Base-by-base conservation (phyloP, 1,139 yeast species). In the Pichia sp. region DNA sequence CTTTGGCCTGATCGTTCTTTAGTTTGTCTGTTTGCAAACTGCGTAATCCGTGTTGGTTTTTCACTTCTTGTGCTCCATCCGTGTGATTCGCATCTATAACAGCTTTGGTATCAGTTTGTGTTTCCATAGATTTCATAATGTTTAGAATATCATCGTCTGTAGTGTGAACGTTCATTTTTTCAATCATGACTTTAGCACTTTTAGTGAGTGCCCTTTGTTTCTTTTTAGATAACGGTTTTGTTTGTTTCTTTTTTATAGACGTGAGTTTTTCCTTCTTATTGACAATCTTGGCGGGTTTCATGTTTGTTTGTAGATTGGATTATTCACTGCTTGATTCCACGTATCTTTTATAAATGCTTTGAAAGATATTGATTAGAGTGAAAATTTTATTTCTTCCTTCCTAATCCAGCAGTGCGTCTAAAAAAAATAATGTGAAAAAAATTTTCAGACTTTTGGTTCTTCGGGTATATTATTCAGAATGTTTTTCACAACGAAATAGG, bases 141-240 rank as follows among this genome's bases (percentile, higher is more conserved):
- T 70, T 69, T 20, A 60, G 55, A 20, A 69, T 54, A 37, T 68
- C 71, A 23, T 58, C 57, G 8, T 50, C 47, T 8, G 54, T 51
- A 6, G 65, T 49, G 44, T 69, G 58, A 14, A 66, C 61, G 50
- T 75, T 69, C 48, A 76, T 60, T 50, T 68, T 70, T 61, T 60
- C 58, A 30, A 78, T 68, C 51, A 69, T 57, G 3, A 59, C 49
- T 26, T 40, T 31, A 10, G 45, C 45, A 22, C 44, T 42, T 34
- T 44, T 45, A 6, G 41, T 30, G n/a, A 43, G 27, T 2, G 45
- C 35, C 14, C 26, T 45, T 27, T 46, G 50, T 22, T 46, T 48
- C 30, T 37, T 47, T 24, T 48, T 48, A 4, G 51, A 47, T 2
- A 42, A n/a, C 1, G 40, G 8, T 15, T 39, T 40, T 4, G 29